phyloP scores from a whole-genome alignment of 345 rosid species.

The Clarkia xantiana region DNA sequence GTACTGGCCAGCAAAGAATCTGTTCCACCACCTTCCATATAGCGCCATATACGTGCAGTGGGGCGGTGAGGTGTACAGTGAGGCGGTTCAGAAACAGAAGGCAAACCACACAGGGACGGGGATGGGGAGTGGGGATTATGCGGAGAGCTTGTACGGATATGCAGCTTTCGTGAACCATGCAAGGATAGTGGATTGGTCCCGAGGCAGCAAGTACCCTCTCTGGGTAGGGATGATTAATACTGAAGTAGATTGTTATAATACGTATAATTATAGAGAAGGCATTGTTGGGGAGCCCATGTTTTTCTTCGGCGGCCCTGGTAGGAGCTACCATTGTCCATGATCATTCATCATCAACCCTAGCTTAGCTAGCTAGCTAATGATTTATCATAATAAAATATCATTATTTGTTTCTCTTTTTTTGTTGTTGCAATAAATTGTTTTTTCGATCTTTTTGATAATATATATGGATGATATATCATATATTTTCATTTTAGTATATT shows the following conservation, averaged over 20 bases:
- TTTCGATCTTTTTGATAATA: too few relatives aligned
- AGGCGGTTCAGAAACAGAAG: conserved; percentile 19
- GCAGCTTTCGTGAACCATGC: conserved; percentile 22
- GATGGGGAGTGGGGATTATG: conserved; percentile 39
- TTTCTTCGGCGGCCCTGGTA: conserved; percentile 42
- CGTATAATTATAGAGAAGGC: conserved; percentile 6
- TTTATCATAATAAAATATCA: too few relatives aligned
- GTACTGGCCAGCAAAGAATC: conserved; percentile 27
- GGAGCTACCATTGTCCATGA: conserved; percentile 14
- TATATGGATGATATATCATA: too few relatives aligned
- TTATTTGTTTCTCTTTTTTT: too few relatives aligned
- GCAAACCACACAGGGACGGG: conserved; percentile 35
- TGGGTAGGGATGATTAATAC: conserved; percentile 13
- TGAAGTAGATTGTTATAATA: conserved; percentile 20
- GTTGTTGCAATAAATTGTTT: too few relatives aligned
- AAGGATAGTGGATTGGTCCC: conserved; percentile 28
- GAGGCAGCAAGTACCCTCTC: conserved; percentile 21
- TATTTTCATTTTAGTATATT: too few relatives aligned
- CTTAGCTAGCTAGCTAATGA: too few relatives aligned
- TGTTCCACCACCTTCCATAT: conserved; percentile 13
- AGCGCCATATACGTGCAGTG: conserved; percentile 33
- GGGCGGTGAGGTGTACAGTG: conserved; percentile 53
- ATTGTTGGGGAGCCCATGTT: conserved; percentile 15
- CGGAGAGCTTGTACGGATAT: neutral
- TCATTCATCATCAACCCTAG: conserved; percentile 7